Conservation (phyloP, 768 basidiomycete species). For the Leccinum subgranulosum region DNA sequence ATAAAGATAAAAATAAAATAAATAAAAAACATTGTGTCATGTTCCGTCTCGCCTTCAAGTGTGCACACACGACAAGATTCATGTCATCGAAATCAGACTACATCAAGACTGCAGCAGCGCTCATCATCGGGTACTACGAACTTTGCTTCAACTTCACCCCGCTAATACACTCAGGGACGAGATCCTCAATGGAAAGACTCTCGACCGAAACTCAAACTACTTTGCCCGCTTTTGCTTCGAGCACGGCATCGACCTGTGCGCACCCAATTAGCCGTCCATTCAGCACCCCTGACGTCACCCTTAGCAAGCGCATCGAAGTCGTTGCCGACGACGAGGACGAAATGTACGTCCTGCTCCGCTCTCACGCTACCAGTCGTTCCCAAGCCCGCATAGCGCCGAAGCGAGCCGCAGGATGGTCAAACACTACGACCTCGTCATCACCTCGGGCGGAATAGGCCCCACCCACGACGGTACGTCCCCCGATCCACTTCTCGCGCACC, state of each 20-base stretch:
- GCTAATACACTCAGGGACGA: constrained; percentile 58
- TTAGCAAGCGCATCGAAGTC: constrained; percentile 84
- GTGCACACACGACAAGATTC: not conserved
- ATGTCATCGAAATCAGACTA: constrained; percentile 9
- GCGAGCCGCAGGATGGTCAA: constrained; percentile 79
- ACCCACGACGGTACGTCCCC: constrained; percentile 73
- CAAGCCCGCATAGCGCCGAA: constrained; percentile 55
- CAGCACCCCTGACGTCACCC: not conserved
- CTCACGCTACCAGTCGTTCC: not conserved
- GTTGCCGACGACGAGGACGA: constrained; percentile 88
- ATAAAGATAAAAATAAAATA: not conserved
- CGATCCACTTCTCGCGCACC: not conserved
- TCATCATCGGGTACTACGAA: constrained; percentile 69
- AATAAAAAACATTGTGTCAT: constrained; percentile 1
- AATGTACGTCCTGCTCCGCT: constrained; percentile 45
- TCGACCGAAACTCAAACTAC: constrained; percentile 79
- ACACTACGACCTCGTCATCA: constrained; percentile 87
- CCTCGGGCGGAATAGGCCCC: constrained; percentile 88
- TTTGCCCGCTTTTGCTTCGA: constrained; percentile 90
- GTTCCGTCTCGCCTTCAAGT: constrained; percentile 4
- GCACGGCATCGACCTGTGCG: constrained; percentile 76
- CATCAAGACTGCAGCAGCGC: constrained; percentile 71
- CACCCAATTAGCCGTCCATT: not conserved
- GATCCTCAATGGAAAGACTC: constrained; percentile 89
- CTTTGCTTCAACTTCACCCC: not conserved